Evolutionary conservation across 1,284 basidiomycete genomes (phyloP), one percentile per base, ranked within the genome.

Genomic region (Sporisorium scitamineum): DNA sequence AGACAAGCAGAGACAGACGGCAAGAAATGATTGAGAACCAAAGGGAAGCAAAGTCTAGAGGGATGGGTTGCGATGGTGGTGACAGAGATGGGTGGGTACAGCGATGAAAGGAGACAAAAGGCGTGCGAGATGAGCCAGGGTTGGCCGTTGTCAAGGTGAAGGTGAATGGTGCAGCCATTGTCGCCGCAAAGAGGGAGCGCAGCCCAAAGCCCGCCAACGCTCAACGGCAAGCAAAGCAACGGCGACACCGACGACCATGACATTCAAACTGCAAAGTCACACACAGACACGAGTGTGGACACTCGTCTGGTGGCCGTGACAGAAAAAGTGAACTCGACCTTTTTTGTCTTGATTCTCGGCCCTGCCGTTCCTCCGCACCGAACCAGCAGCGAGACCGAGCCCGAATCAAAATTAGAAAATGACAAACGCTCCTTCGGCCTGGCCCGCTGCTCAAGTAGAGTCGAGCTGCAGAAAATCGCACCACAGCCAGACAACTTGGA

Each of bases 341-440:
- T 53, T n/a, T n/a, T n/a, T n/a, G n/a, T n/a, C n/a, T n/a, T 13
- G n/a, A 18, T 39, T 41, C 41, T 45, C 41, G 29, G 54, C 41
- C 41, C 29, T 56, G 26, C 31, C 26, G n/a, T 54, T 47, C 27
- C 41, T 32, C 45, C 48, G 59, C 60, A 69, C 66, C 66, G 66
- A 69, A 37, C 41, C 44, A 41, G 34, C 53, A 69, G 66, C 66
- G 66, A 69, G 50, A 51, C 22, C 24, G 34, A 59, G 44, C 56
- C 37, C 24, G 26, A 11, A 18, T 18, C 9, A 44, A 41, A 27
- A 45, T 42, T 5, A 31, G 11, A 5, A 32, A 27, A 48, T 27
- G n/a, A 9, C n/a, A 29, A 37, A 37, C 44, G n/a, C n/a, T n/a
- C n/a, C n/a, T n/a, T 34, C 18, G 42, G n/a, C 10, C 8, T 44